Base-by-base conservation (phyloP, 1,139 yeast genomes). In the Hemisphaericaspora lyxosophila region DNA sequence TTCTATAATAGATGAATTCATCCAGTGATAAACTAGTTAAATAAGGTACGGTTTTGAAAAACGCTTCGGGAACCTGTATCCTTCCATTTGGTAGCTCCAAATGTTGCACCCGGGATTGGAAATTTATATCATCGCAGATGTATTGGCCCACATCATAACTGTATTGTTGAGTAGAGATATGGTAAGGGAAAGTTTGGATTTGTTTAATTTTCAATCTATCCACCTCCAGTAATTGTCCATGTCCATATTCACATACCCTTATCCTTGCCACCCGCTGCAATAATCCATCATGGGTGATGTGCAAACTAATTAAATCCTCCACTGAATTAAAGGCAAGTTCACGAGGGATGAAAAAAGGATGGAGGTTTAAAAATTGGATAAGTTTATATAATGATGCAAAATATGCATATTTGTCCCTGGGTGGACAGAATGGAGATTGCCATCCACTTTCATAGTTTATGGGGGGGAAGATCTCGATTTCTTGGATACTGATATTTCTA, bases 21-120 rank as follows among this genome's bases (percentile, higher is more conserved):
- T 33, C 26, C 31, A 33, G 36, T 8, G 31, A 26, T 13, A 33
- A 33, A 16, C 36, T 33, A 6, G 8, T 11, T 8, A 33, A 26
- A 13, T 26, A 19, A 7, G 13, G 11, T 13, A 33, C 13, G 16
- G 26, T 12, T 4, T 22, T 13, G 16, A 33, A 33, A 24, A 33
- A 33, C 5, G 11, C n/a, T 6, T 2, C 15, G 3, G 31, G 31
- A 16, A 26, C 20, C 4, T 15, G 22, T 3, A 33, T 25, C 14
- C 24, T 33, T 4, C 31, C 36, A 11, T 26, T 8, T 3, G 31
- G 36, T 8, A 33, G 26, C 18, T 33, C 36, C 15, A 33, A 26
- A 23, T 33, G 36, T 27, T 27, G 18, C 11, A 23, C n/a, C 8
- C 13, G 8, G 3, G 27, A 8, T 23, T 26, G 31, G 26, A 33